Conservation (phyloP, 148 eudicot species). For the Rhododendron williamsianum region DNA sequence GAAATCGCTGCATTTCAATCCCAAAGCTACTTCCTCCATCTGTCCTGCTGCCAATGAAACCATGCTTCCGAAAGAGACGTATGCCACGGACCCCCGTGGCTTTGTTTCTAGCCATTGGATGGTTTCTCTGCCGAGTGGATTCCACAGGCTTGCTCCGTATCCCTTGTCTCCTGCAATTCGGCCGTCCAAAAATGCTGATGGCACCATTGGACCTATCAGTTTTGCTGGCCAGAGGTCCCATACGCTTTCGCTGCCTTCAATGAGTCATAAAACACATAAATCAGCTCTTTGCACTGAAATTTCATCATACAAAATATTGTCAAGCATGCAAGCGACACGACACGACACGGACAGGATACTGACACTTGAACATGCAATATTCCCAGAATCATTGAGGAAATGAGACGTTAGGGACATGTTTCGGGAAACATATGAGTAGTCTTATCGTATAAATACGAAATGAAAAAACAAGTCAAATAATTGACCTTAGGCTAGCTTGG, state of each 20-base stretch:
- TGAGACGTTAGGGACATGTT: too few relatives aligned
- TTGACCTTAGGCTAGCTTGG: too few relatives aligned
- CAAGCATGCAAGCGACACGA: too few relatives aligned
- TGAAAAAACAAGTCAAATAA: too few relatives aligned
- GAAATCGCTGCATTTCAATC: slow-evolving; percentile 20
- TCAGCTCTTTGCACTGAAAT: too few relatives aligned
- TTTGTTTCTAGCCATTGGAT: slow-evolving; percentile 35
- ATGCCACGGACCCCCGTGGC: slow-evolving; percentile 39
- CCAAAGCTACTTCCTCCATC: slow-evolving; percentile 41
- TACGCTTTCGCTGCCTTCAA: slow-evolving; percentile 25
- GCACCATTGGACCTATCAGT: slow-evolving; percentile 67
- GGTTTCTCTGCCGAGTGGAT: slow-evolving; percentile 30
- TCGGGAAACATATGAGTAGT: too few relatives aligned
- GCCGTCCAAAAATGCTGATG: slow-evolving; percentile 50
- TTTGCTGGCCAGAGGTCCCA: slow-evolving; percentile 45
- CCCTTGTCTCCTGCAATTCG: slow-evolving; percentile 43
- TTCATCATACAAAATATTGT: too few relatives aligned
- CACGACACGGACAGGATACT: too few relatives aligned
- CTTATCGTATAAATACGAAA: too few relatives aligned
- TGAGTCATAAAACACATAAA: background rate
- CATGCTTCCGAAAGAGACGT: slow-evolving; percentile 63
- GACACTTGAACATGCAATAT: too few relatives aligned
- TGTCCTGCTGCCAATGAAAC: slow-evolving; percentile 40
- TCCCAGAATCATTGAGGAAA: too few relatives aligned
- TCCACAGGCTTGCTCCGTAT: slow-evolving; percentile 59